A percentile compares a stretch with the other conserved stretches of the same genome.
These are phyloP conservation scores for Geosmithia flava DNA, from an alignment of 2,329 filamentous ascomycete species.

Conservation along the genomic window DNA sequence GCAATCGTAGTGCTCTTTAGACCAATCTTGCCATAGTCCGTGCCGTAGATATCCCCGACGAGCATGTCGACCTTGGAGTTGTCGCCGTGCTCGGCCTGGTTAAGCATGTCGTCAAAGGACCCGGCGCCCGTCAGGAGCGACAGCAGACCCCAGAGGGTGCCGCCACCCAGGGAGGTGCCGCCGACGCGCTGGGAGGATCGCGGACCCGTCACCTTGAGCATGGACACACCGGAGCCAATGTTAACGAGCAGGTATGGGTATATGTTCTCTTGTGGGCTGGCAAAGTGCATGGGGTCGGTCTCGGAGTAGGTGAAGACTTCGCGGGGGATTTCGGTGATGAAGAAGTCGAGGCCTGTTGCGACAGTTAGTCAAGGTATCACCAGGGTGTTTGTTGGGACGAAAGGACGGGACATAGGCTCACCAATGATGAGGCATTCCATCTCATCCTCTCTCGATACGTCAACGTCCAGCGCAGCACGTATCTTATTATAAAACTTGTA, in stretches of 20 bases:
- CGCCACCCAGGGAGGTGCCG: slow-evolving; percentile 86
- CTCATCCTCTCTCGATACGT: slow-evolving; percentile 88
- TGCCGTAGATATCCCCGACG: slow-evolving; percentile 95
- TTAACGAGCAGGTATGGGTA: slow-evolving; percentile 98
- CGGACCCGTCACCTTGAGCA: slow-evolving; percentile 92
- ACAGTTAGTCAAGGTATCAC: background rate
- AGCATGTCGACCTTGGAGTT: slow-evolving; percentile 92
- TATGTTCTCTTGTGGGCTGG: slow-evolving; percentile 62
- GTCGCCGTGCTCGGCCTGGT: slow-evolving; percentile 80
- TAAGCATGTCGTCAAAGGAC: slow-evolving; percentile 96
- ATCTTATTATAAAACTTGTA: slow-evolving; percentile 96
- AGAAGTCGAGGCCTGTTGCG: slow-evolving; percentile 79
- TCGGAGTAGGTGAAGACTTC: slow-evolving; percentile 98
- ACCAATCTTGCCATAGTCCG: slow-evolving; percentile 91
- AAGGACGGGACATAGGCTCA: slow-evolving; percentile 20
- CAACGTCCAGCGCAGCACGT: slow-evolving; percentile 67
- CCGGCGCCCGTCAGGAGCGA: slow-evolving; percentile 85
- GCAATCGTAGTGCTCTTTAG: slow-evolving; percentile 93
- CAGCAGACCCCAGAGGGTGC: slow-evolving; percentile 93
- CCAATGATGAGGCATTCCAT: slow-evolving; percentile 98
- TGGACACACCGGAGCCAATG: slow-evolving; percentile 92
- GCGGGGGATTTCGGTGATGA: slow-evolving; percentile 93
- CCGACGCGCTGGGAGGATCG: slow-evolving; percentile 81
- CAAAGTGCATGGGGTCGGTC: slow-evolving; percentile 80
- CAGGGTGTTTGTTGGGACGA: background rate